phyloP scores from a whole-genome alignment of 257 asterid species.

The Craterostigma plantagineum region DNA sequence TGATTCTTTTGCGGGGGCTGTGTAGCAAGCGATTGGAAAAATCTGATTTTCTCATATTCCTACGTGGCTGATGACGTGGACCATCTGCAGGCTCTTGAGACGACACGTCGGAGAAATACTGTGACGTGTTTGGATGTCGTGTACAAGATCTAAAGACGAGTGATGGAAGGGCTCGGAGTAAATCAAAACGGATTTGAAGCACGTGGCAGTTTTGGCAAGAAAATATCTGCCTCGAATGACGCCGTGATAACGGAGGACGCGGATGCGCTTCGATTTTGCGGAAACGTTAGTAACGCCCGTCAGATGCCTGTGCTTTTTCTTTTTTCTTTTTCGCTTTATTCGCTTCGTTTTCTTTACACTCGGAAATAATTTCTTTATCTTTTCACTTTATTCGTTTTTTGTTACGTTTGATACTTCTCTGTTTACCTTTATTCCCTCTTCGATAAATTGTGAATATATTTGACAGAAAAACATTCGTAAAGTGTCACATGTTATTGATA shows the following conservation, averaged over 20 bases:
- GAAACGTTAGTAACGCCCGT: no score
- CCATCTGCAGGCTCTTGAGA: constrained; percentile 11
- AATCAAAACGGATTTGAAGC: constrained; percentile 26
- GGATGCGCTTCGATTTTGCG: background rate
- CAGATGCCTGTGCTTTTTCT: no score
- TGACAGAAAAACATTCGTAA: no score
- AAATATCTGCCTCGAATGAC: constrained; percentile 16
- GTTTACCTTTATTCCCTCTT: no score
- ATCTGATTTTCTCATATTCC: background rate
- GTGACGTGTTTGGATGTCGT: constrained; percentile 15
- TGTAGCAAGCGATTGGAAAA: no score
- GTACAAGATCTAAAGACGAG: constrained; percentile 41
- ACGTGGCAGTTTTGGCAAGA: constrained; percentile 21
- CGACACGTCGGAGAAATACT: constrained; percentile 20
- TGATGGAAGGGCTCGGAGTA: constrained; percentile 13
- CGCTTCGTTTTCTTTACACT: no score
- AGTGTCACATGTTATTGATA: no score
- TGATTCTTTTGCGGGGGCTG: background rate
- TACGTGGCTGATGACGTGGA: constrained; percentile 22
- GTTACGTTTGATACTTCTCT: no score
- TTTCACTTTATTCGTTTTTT: no score
- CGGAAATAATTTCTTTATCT: no score
- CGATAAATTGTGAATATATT: no score
- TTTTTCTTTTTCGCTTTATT: no score
- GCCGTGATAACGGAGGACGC: constrained; percentile 10